phyloP scores from a whole-genome alignment of 2,329 filamentous ascomycete species.

The Diaporthe sp. region DNA sequence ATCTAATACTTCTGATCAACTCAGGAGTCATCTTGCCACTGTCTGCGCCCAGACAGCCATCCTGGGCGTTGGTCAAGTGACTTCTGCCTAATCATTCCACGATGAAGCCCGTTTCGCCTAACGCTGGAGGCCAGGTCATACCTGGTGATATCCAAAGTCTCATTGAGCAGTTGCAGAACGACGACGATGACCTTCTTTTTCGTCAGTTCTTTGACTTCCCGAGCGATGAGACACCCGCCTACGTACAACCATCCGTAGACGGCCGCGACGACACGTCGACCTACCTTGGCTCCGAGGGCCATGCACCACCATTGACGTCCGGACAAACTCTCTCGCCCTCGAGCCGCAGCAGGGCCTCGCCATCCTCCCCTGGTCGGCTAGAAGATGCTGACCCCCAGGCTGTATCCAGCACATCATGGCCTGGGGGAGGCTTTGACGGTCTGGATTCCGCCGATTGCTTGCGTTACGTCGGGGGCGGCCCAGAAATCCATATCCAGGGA shows the following conservation, averaged over 20 bases:
- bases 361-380: not conserved
- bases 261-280: constrained; percentile 26
- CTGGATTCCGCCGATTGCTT: not conserved
- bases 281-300: constrained; percentile 16
- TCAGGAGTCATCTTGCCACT: not conserved
- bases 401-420: not conserved
- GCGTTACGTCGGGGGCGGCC: constrained; percentile 10
- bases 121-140: not conserved
- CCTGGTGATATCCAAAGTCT: not conserved
- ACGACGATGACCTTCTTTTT: not conserved
- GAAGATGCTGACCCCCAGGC: not conserved
- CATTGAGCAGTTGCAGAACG: not conserved
- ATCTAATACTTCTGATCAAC: not conserved
- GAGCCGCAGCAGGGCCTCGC: constrained; percentile 14
- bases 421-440: not conserved
- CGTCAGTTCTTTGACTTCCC: not conserved
- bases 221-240: constrained; percentile 1
- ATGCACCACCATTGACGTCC: constrained; percentile 16
- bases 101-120: not conserved
- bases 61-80: constrained; percentile 10
- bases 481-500: not conserved
- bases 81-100: not conserved
- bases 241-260: constrained; percentile 9
- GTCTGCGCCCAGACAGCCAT: not conserved
- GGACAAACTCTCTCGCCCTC: constrained; percentile 8